Evolutionary conservation across 73 alveolate genomes (phyloP).

Genomic region (Symbiodinium pilosum): DNA sequence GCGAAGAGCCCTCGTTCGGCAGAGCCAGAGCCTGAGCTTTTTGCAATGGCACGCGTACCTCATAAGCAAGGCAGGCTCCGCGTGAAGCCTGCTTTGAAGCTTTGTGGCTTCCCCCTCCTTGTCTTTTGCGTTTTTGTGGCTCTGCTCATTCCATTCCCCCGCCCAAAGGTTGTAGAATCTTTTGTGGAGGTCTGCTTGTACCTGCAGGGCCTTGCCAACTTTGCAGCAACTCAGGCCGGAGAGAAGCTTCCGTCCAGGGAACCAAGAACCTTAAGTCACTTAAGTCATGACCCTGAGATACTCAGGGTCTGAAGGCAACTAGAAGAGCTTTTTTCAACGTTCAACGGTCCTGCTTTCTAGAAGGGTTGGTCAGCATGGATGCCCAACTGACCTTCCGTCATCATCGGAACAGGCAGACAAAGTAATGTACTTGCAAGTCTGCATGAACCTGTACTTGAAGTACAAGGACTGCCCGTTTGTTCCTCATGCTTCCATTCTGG

Average conservation of each 20-base stretch:
- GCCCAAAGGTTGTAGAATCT: too few relatives aligned
- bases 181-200: conserved; percentile 79
- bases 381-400: background rate
- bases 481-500: too few relatives aligned
- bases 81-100: background rate
- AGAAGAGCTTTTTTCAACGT: too few relatives aligned
- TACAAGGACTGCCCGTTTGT: conserved; percentile 63
- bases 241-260: too few relatives aligned
- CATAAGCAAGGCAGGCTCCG: too few relatives aligned
- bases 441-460: conserved; percentile 91
- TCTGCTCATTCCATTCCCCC: background rate
- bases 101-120: background rate
- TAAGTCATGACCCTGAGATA: too few relatives aligned
- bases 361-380: background rate
- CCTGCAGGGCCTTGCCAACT: conserved; percentile 83
- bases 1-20: conserved; percentile 90
- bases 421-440: conserved; percentile 85
- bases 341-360: too few relatives aligned
- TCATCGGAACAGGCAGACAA: conserved; percentile 61
- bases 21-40: conserved; percentile 19
- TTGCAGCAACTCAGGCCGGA: conserved; percentile 88
- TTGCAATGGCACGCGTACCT: too few relatives aligned
- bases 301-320: too few relatives aligned
- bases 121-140: background rate
- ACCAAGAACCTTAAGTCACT: too few relatives aligned